Evolutionary conservation across 768 basidiomycete species (phyloP), one percentile per base, ranked within the genome.

Genomic region (Panaeolus cyanescens): DNA sequence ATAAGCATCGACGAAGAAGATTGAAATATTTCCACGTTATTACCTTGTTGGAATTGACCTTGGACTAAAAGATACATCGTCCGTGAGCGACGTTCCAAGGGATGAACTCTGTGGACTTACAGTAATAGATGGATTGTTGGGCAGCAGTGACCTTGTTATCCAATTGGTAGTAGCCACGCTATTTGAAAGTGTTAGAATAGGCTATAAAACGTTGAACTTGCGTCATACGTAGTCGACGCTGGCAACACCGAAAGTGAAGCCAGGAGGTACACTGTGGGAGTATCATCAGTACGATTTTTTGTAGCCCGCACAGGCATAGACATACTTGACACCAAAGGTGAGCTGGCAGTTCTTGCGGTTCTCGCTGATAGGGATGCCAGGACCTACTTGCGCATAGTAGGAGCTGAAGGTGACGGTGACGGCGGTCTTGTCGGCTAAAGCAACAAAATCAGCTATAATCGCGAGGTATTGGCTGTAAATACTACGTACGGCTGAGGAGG

Each of bases 81-180:
- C 40, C 17, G 3, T n/a, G 5, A 22, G 36, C 45, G 31, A 17
- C 20, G 19, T 22, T n/a, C 19, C n/a, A 20, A 31, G 5, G 9
- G 15, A 28, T 32, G 34, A 22, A 17, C 40, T 31, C 31, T 10
- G 22, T n/a, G n/a, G 32, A 36, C 69, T 45, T 36, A 70, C 68
- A 69, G 63, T 69, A 72, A 32, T 72, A 72, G 20, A 67, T 68
- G 15, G 69, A 65, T 54, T 70, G 67, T 50, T 72, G 71, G 4
- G 66, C 34, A 20, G 68, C 68, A 19, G 68, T 69, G 0, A 69
- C 71, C 34, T 62, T 59, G 28, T 54, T 60, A 56, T 70, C 71
- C 25, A 70, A 65, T 58, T 72, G 69, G 55, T 72, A 70, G 59
- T 68, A 72, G 22, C 69, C 69, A 33, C 69, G 69, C 66, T 70